phyloP scores from a whole-genome alignment of 1,284 basidiomycete species.

The Leucoagaricus sp. region DNA sequence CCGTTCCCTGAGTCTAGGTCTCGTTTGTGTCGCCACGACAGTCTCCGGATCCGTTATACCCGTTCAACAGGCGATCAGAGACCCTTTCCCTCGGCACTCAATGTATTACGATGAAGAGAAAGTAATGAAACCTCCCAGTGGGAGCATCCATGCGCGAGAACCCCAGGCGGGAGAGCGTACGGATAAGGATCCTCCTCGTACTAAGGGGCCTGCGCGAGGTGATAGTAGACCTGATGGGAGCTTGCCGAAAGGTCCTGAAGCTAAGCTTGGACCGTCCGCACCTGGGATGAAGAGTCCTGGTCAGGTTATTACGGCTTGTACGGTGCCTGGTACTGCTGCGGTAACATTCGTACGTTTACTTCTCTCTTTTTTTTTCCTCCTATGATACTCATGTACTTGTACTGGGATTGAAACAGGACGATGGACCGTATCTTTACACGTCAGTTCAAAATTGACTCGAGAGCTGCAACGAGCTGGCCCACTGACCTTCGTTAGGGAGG shows the following conservation, averaged over 20 bases:
- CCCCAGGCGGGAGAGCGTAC: neutral
- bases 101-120: neutral
- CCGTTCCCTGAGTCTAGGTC: conserved; percentile 3
- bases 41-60: conserved; percentile 9
- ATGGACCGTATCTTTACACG: conserved; percentile 15
- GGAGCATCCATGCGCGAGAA: neutral
- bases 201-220: neutral
- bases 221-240: neutral
- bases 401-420: conserved; percentile 3
- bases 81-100: neutral
- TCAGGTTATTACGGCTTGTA: conserved; percentile 15
- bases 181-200: neutral
- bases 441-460: neutral
- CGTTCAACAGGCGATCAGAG: neutral
- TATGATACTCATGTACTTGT: neutral
- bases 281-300: neutral
- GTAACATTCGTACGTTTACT: conserved; percentile 16
- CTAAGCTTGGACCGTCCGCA: neutral
- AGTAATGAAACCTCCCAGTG: neutral
- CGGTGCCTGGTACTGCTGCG: conserved; percentile 18
- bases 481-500: conserved; percentile 3
- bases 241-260: neutral
- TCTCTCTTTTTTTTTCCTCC: neutral
- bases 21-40: conserved; percentile 1
- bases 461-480: neutral